A percentile compares a stretch with the other conserved stretches of the same genome.
Conservation (phyloP, 768 basidiomycete genomes). For the Leccinum uliginosum region DNA sequence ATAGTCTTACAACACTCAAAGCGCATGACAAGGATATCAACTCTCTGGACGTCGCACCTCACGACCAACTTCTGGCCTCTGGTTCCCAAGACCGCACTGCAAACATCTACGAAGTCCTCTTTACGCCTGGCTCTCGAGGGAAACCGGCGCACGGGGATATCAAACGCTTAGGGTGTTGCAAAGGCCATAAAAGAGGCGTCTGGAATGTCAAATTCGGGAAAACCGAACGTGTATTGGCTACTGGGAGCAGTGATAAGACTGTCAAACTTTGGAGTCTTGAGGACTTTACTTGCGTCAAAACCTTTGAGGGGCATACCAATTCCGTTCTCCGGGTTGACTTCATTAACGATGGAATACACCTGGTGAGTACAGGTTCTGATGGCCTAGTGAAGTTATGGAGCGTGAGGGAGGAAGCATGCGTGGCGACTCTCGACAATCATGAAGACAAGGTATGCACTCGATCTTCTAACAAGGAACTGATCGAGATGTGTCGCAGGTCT, state of each 20-base stretch:
- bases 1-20: constrained; percentile 78
- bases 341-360: constrained; percentile 73
- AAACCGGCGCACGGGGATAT: constrained; percentile 62
- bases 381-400: constrained; percentile 97
- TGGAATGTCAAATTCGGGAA: constrained; percentile 91
- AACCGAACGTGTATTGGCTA: constrained; percentile 80
- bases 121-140: constrained; percentile 36
- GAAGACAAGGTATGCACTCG: constrained; percentile 78
- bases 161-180: constrained; percentile 78
- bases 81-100: constrained; percentile 96
- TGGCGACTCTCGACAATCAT: constrained; percentile 90
- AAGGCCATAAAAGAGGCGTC: constrained; percentile 94
- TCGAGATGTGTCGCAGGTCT: constrained; percentile 58
- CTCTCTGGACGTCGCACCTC: constrained; percentile 86
- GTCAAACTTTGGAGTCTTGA: constrained; percentile 92
- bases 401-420: constrained; percentile 81
- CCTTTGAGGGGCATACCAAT: constrained; percentile 98
- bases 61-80: constrained; percentile 83
- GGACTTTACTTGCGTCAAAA: constrained; percentile 90
- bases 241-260: constrained; percentile 93
- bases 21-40: constrained; percentile 99
- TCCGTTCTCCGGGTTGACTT: constrained; percentile 94
- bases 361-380: constrained; percentile 89
- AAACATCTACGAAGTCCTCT: constrained; percentile 81
- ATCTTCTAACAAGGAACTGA: not conserved